Percentiles rank a stretch among this genome's conserved stretches.
These are phyloP conservation scores for Jackrogersella minutella DNA, from an alignment of 495 filamentous ascomycete species.

Conservation along the genomic window DNA sequence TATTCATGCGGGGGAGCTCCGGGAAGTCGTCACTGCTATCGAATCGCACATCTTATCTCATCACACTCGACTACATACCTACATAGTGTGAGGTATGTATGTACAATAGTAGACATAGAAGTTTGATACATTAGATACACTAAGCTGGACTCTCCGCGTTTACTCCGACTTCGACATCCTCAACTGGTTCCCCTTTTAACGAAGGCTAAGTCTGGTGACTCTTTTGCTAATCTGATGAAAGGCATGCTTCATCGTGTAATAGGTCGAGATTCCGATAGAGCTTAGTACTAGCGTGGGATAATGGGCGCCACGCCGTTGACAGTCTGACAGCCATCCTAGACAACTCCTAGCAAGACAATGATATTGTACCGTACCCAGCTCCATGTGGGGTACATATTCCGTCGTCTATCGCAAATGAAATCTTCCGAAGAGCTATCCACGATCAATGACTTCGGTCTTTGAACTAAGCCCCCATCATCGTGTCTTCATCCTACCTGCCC, in stretches of 20 bases:
- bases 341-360: constrained; percentile 1
- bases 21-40: constrained; percentile 26
- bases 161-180: constrained; percentile 8
- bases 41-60: constrained; percentile 19
- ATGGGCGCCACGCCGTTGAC: constrained; percentile 35
- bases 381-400: constrained; percentile 34
- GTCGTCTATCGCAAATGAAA: neutral
- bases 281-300: constrained; percentile 28
- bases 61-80: neutral
- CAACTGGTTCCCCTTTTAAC: neutral
- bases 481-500: neutral
- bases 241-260: constrained; percentile 25
- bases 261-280: constrained; percentile 28
- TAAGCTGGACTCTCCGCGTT: constrained; percentile 19
- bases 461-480: constrained; percentile 7
- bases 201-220: constrained; percentile 29
- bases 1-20: constrained; percentile 35
- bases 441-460: constrained; percentile 16
- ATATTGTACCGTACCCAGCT: constrained; percentile 1
- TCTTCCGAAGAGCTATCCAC: constrained; percentile 27
- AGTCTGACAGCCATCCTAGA: neutral
- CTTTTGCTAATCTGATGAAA: constrained; percentile 16
- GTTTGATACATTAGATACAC: neutral
- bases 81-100: no score
- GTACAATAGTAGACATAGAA: no score